These are phyloP conservation scores for Alternaria sp. DNA, from an alignment of 2,329 filamentous ascomycete genomes.

Conservation along the genomic window DNA sequence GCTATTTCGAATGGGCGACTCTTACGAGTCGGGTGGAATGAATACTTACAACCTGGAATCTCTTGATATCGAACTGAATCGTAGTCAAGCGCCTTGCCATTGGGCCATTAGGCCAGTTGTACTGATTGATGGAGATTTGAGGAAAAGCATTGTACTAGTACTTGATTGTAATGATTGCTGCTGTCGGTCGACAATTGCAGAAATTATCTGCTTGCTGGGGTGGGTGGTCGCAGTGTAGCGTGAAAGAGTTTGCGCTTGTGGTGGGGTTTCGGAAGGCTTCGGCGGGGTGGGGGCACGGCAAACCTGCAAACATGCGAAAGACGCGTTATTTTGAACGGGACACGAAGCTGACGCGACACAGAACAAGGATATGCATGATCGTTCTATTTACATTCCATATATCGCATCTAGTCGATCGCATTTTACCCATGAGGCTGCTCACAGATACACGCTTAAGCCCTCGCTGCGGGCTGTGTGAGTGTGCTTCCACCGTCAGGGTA, in stretches of 20 bases:
- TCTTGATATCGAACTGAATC: slow-evolving; percentile 44
- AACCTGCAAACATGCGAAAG: background rate
- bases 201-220: background rate
- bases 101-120: slow-evolving; percentile 52
- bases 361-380: too few relatives aligned
- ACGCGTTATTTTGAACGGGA: too few relatives aligned
- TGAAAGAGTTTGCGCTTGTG: slow-evolving; percentile 8
- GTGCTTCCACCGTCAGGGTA: slow-evolving; percentile 55
- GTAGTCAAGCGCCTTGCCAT: slow-evolving; percentile 65
- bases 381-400: too few relatives aligned
- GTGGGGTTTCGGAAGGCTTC: slow-evolving; percentile 10
- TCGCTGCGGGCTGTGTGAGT: slow-evolving; percentile 14
- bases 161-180: fast-evolving
- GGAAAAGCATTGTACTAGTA: background rate
- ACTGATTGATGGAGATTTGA: background rate
- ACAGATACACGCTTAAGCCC: slow-evolving; percentile 57
- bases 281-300: background rate
- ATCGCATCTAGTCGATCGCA: too few relatives aligned
- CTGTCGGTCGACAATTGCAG: background rate
- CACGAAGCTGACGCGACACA: background rate
- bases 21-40: background rate
- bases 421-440: slow-evolving; percentile 33
- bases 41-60: slow-evolving; percentile 34
- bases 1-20: slow-evolving; percentile 8
- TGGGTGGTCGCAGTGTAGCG: background rate